Evolutionary conservation across 371 early-diverging fungal genomes (phyloP), one percentile per base, ranked within the genome.

Genomic region (Globomyces sp.): DNA sequence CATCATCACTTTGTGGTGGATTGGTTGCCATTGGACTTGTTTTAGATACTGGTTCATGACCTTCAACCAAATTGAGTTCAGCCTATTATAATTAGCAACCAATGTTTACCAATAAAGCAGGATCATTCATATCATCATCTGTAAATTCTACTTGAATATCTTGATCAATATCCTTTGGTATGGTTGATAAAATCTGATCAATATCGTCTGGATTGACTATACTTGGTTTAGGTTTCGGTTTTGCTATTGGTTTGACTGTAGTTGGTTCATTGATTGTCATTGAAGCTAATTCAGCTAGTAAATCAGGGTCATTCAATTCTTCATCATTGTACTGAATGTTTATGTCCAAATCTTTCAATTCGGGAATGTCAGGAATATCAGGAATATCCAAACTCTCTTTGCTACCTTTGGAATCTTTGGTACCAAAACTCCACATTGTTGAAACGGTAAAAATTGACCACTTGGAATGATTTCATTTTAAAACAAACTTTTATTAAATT

Each of bases 261-360:
- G 60, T n/a, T n/a, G 44, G 6, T n/a, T 43, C 44, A 13, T 60
- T 44, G 42, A 60, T 5, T 24, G 60, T 60, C 60, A 73, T 58
- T 41, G 42, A 42, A 4, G 58, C 64, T n/a, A 82, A 53, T 64
- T 78, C 66, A 65, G 75, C 77, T 67, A 86, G 67, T 47, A 86
- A 65, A n/a, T 77, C 78, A 41, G 86, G 86, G 66, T 86, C 85
- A 60, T 83, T 77, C 57, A 86, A 51, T 64, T 83, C 86, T 2
- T 73, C 74, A 57, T 84, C 86, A 8, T 71, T 79, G 37, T 80
- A 63, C 60, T 80, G 77, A 3, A 76, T 78, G 13, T 75, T 66
- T 24, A 70, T 72, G 24, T 24, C 24, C 24, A 24, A 24, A 24
- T 24, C 24, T 24, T 24, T 24, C 24, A 36, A 24, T 24, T 24